These are phyloP conservation scores for Rosa multiflora DNA, from an alignment of 306 rosid genomes.

Conservation along the genomic window DNA sequence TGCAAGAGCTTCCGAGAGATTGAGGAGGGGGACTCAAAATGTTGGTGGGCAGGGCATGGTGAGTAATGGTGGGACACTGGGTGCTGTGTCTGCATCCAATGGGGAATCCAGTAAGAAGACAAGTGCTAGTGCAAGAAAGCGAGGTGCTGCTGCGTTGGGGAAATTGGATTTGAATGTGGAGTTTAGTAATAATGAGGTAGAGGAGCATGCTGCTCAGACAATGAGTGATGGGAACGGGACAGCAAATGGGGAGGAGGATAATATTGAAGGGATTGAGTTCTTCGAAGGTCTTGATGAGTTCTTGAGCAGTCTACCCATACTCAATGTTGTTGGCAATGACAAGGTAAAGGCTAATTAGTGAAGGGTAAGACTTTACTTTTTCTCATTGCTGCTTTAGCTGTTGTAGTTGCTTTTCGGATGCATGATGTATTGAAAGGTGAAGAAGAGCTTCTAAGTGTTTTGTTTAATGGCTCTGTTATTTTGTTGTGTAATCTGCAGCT, in stretches of 20 bases:
- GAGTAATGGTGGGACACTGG: constrained; percentile 37
- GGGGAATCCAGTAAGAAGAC: constrained; percentile 52
- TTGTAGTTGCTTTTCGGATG: constrained; percentile 23
- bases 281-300: constrained; percentile 98
- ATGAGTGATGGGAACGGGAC: constrained; percentile 46
- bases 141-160: constrained; percentile 66
- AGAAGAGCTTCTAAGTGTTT: constrained; percentile 33
- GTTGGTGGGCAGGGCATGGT: constrained; percentile 31
- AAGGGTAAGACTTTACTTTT: constrained; percentile 34
- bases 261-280: constrained; percentile 81
- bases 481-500: constrained; percentile 9
- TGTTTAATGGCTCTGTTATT: constrained; percentile 19
- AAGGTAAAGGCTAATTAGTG: constrained; percentile 76
- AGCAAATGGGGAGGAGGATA: constrained; percentile 61
- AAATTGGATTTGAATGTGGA: constrained; percentile 96
- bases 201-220: constrained; percentile 51
- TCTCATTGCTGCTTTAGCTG: constrained; percentile 39
- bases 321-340: constrained; percentile 79
- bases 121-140: constrained; percentile 43
- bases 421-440: constrained; percentile 10
- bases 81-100: constrained; percentile 26
- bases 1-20: constrained; percentile 38
- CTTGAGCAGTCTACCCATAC: constrained; percentile 82
- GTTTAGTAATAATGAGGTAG: constrained; percentile 89
- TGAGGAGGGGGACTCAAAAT: constrained; percentile 39